Evolutionary conservation across 305 asterid genomes (phyloP).

Genomic region (Rubia balearica): DNA sequence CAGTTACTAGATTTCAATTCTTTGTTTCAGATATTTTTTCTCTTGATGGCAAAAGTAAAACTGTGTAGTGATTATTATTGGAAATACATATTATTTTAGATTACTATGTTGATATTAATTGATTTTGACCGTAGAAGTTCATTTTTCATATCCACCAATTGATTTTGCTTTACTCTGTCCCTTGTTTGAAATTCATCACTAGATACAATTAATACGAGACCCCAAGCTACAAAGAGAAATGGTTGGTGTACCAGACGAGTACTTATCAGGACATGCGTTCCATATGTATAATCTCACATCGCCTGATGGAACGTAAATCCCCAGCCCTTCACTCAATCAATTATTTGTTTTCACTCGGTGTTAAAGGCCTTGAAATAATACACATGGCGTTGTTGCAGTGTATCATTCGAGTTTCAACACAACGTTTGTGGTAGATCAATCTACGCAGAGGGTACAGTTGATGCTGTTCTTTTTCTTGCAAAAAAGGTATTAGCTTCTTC

Average conservation of each 20-base stretch:
- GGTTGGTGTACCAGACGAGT: constrained; percentile 94
- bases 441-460: constrained; percentile 90
- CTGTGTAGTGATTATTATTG: neutral
- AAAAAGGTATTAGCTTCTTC: constrained; percentile 47
- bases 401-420: constrained; percentile 80
- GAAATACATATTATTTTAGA: neutral
- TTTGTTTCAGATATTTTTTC: neutral
- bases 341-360: neutral
- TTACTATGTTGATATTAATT: neutral
- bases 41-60: neutral
- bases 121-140: neutral
- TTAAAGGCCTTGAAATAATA: constrained; percentile 9
- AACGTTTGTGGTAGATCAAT: constrained; percentile 96
- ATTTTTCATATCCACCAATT: neutral
- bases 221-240: constrained; percentile 68
- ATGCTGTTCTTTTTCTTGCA: constrained; percentile 80
- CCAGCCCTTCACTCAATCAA: constrained; percentile 2
- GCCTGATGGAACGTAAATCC: constrained; percentile 72
- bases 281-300: constrained; percentile 83
- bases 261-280: constrained; percentile 86
- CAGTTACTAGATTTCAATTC: neutral
- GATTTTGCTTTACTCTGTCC: neutral
- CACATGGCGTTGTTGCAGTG: constrained; percentile 13
- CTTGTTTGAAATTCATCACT: constrained; percentile 14
- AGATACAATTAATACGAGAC: constrained; percentile 74